A percentile compares a stretch with the other conserved stretches of the same genome.
Conservation (phyloP, 148 eudicot species). For the Chenopodium quinoa region DNA sequence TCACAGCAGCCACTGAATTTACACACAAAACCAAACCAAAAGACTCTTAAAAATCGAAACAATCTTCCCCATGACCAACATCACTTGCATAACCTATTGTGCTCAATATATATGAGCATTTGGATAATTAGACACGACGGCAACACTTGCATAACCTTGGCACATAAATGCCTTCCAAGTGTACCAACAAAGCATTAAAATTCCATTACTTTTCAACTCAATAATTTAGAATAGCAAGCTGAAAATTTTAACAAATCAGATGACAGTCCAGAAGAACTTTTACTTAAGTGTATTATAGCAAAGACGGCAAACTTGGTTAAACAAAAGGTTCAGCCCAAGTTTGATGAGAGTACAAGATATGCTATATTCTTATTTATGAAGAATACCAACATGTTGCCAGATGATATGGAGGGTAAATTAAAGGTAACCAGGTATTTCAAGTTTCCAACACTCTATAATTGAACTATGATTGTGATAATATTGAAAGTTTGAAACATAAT, state of each 20-base stretch:
- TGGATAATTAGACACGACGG: not conserved
- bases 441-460: not conserved
- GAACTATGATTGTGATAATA: too few relatives aligned
- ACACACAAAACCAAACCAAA: conserved; percentile 19
- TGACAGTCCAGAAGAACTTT: not conserved
- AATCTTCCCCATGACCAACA: not conserved
- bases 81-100: not conserved
- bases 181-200: not conserved
- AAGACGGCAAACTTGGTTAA: not conserved
- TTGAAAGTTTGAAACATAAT: too few relatives aligned
- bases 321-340: not conserved
- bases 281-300: too few relatives aligned
- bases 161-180: not conserved
- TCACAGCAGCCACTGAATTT: conserved; percentile 76
- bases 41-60: conserved; percentile 1
- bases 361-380: too few relatives aligned
- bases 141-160: not conserved
- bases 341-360: not conserved
- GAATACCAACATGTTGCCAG: not conserved
- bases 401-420: not conserved
- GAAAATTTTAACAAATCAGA: not conserved
- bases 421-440: not conserved
- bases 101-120: not conserved
- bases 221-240: not conserved
- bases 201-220: not conserved